Conservation (phyloP, 129 eudicot genomes). For the Scalesia atractyloides region DNA sequence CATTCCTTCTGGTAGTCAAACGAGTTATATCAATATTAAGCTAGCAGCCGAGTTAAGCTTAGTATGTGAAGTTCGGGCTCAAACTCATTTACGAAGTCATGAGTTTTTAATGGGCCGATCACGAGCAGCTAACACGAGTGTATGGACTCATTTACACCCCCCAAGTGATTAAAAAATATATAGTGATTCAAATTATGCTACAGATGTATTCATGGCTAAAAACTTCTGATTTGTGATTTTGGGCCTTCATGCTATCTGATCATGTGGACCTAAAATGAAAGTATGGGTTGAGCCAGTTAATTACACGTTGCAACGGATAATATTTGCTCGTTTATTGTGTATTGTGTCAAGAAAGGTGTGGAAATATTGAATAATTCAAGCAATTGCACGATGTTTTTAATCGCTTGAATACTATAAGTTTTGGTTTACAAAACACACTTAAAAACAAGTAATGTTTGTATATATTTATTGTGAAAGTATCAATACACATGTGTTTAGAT, state of each 20-base stretch:
- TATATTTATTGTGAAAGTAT: background rate
- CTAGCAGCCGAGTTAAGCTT: background rate
- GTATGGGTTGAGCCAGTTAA: background rate
- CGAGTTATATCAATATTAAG: no score
- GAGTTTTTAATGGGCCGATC: no score
- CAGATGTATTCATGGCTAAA: background rate
- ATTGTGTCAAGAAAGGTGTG: background rate
- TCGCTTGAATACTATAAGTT: background rate
- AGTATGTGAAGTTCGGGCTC: background rate
- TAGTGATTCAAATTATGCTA: no score
- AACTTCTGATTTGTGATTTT: background rate
- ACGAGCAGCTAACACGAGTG: no score
- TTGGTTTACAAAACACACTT: background rate
- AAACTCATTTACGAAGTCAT: background rate
- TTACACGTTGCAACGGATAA: background rate
- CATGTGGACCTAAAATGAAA: background rate
- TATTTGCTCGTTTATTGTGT: background rate
- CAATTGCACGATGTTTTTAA: background rate
- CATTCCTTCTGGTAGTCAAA: no score
- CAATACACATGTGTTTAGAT: no score
- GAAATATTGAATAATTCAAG: background rate
- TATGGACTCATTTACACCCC: no score
- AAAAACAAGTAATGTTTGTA: background rate
- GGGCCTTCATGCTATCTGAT: background rate
- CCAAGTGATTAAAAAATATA: no score